Evolutionary conservation across 768 basidiomycete genomes (phyloP), one percentile per base, ranked within the genome.

Genomic region (Psilocybe tampanensis): DNA sequence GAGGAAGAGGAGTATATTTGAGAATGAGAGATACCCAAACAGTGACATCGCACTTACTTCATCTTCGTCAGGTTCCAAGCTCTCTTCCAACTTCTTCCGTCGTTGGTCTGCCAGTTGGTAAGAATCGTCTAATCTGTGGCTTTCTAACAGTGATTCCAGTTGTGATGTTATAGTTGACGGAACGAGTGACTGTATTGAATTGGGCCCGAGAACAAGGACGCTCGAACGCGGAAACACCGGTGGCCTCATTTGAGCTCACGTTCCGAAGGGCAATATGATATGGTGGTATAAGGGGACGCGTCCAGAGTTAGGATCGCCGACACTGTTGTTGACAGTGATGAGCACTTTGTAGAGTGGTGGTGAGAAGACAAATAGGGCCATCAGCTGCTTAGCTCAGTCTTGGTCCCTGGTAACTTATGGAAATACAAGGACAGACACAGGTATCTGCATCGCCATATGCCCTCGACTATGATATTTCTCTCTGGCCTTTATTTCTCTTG

Each of bases 91-190:
- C 65, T 80, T 85, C 68, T 78, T 83, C 44, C 82, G 77, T 57
- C 84, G 80, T 66, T 83, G 76, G 63, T 88, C 86, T 2, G 83
- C 82, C 23, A 93, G 68, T 41, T 78, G 77, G 32, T 80, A 78
- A 2, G 84, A 88, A 68, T 92, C 88, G 52, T 85, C 78, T 7
- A 91, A 77, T 58, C 80, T 75, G 63, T 87, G 87, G 56, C 76
- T 79, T 42, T 86, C 81, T 17, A 94, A 76, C 32, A 92, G 70
- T 0, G 85, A 80, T 61, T 91, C 89, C 19, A 84, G 81, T 68
- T 90, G 91, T 1, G 88, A 85, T 50, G 87, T 84, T 43, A 89
- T 76, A 0, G 90, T 89, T 4, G 88, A 84, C 0, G 86, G 88
- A 8, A 90, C 80, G 13, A 92, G 80, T 2, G 89, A 84, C 42